These are phyloP conservation scores for Candida nanaspora DNA, from an alignment of 805 yeast species.

Conservation along the genomic window DNA sequence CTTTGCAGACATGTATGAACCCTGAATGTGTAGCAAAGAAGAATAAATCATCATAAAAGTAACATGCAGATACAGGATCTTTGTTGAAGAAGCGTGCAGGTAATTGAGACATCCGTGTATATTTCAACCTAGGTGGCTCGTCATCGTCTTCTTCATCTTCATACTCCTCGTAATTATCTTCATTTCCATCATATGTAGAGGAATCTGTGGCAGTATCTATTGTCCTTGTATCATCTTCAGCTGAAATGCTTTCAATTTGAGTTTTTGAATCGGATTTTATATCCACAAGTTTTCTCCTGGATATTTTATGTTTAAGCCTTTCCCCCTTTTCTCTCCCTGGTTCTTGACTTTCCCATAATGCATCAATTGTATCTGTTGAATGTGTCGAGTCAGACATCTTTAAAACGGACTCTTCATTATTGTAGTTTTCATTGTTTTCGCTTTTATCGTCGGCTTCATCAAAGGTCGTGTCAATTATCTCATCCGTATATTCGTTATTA, in stretches of 20 bases:
- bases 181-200: slow-evolving; percentile 15
- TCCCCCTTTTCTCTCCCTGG: background rate
- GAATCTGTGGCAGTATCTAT: too few species aligned
- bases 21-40: slow-evolving; percentile 92
- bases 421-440: background rate
- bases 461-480: slow-evolving; percentile 16
- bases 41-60: slow-evolving; percentile 50
- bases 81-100: slow-evolving; percentile 65
- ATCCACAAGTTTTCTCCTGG: background rate
- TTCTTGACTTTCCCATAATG: background rate
- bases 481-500: slow-evolving; percentile 11
- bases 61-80: slow-evolving; percentile 74
- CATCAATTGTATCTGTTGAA: background rate
- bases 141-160: slow-evolving; percentile 40
- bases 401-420: background rate
- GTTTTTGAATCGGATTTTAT: slow-evolving; percentile 24
- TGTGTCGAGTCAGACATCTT: too few species aligned
- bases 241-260: too few species aligned
- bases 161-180: slow-evolving; percentile 25
- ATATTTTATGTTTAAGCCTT: background rate
- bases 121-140: slow-evolving; percentile 69
- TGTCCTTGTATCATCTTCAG: slow-evolving; percentile 2
- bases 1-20: slow-evolving; percentile 55
- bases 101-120: slow-evolving; percentile 58
- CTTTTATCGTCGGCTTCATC: slow-evolving; percentile 4